Conservation (phyloP, 1,284 basidiomycete genomes). For the Clitocybe nebularis region DNA sequence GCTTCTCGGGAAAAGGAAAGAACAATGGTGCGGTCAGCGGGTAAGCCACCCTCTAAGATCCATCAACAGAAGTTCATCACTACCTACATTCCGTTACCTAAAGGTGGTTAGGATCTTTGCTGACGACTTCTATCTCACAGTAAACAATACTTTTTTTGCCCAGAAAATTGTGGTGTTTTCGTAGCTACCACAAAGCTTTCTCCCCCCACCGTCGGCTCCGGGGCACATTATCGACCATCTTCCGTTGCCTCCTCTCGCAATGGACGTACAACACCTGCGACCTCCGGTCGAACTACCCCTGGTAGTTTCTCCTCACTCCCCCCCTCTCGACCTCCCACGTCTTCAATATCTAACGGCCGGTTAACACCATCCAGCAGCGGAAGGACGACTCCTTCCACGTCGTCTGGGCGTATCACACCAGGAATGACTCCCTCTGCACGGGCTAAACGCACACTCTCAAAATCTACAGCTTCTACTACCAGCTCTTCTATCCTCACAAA, state of each 20-base stretch:
- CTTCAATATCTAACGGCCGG: conserved; percentile 38
- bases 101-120: no score
- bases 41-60: no score
- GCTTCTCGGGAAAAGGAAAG: conserved; percentile 90
- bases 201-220: conserved; percentile 60
- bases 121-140: no score
- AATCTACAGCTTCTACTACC: conserved; percentile 27
- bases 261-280: conserved; percentile 52
- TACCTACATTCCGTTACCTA: no score
- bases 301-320: conserved; percentile 32
- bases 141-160: conserved; percentile 84
- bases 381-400: conserved; percentile 34
- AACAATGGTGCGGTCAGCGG: conserved; percentile 90
- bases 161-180: conserved; percentile 88
- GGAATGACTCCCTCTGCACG: conserved; percentile 34
- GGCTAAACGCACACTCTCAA: conserved; percentile 25
- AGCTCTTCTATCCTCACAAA: conserved; percentile 26
- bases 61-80: no score
- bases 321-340: conserved; percentile 22
- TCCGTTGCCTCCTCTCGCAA: conserved; percentile 76
- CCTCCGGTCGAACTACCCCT: conserved; percentile 43
- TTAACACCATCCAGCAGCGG: conserved; percentile 41
- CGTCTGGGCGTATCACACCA: conserved; percentile 41
- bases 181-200: conserved; percentile 81
- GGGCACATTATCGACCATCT: conserved; percentile 57